Evolutionary conservation across 1,284 basidiomycete species (phyloP).

Genomic region (Ganoderma multipileum): DNA sequence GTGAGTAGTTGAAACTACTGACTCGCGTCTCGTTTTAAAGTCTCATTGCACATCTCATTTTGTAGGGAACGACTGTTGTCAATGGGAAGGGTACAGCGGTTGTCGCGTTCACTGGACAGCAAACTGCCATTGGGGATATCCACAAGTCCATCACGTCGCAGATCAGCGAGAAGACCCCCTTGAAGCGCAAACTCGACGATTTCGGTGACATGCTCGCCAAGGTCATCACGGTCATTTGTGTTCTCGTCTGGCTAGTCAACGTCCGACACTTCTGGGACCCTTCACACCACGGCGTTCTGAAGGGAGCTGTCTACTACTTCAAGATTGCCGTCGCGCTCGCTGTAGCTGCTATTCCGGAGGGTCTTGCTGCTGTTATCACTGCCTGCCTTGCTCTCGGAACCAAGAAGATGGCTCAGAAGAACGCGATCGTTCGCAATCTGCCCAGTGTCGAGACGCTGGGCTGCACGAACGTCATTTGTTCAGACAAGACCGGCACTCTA

Average conservation of each 20-base stretch:
- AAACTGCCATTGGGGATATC: constrained; percentile 93
- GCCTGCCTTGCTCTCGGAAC: constrained; percentile 96
- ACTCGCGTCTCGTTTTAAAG: neutral
- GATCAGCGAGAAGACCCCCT: constrained; percentile 91
- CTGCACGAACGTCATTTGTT: constrained; percentile 96
- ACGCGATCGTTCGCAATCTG: constrained; percentile 94
- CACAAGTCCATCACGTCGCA: constrained; percentile 92
- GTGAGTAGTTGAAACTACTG: constrained; percentile 49
- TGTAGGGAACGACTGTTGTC: constrained; percentile 90
- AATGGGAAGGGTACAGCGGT: constrained; percentile 88
- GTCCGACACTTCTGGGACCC: constrained; percentile 94
- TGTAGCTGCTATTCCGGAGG: constrained; percentile 96
- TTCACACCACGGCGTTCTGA: constrained; percentile 85
- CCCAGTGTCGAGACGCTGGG: constrained; percentile 97
- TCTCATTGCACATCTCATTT: neutral
- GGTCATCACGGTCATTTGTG: constrained; percentile 94
- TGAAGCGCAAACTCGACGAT: constrained; percentile 96
- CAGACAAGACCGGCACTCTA: constrained; percentile 95
- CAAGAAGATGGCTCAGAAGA: constrained; percentile 98
- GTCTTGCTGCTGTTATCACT: constrained; percentile 94
- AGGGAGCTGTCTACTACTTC: constrained; percentile 96
- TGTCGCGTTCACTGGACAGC: constrained; percentile 85
- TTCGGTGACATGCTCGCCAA: constrained; percentile 96
- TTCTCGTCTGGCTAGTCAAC: constrained; percentile 96
- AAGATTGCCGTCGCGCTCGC: constrained; percentile 97